These are phyloP conservation scores for Sextonia rubra DNA, from an alignment of 164 flowering plant species.

Conservation along the genomic window DNA sequence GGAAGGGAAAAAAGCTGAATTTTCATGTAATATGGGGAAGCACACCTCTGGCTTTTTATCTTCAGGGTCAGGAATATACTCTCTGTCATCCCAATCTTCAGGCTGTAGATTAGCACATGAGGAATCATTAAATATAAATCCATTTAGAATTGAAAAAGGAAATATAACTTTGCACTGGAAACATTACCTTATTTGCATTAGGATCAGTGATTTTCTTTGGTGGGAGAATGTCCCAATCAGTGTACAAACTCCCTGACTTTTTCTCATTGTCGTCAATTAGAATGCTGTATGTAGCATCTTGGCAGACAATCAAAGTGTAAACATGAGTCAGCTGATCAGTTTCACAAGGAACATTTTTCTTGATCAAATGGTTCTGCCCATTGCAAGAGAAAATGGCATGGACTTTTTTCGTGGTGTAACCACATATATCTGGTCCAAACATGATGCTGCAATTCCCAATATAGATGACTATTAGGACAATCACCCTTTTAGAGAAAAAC, in stretches of 20 bases:
- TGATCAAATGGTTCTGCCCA: constrained; percentile 68
- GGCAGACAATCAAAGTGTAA: constrained; percentile 77
- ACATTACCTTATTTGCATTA: constrained; percentile 81
- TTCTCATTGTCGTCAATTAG: constrained; percentile 86
- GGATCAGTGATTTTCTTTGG: constrained; percentile 91
- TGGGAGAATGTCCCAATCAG: constrained; percentile 87
- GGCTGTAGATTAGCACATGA: constrained; percentile 44
- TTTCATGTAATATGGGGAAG: background rate
- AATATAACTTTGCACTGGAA: background rate
- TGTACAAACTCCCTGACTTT: constrained; percentile 72
- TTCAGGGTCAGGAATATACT: constrained; percentile 84
- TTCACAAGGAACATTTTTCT: constrained; percentile 96
- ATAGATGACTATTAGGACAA: background rate
- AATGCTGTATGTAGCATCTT: constrained; percentile 92
- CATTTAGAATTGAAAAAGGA: background rate
- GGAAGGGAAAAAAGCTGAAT: background rate
- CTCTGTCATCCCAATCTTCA: constrained; percentile 95
- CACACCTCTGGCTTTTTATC: constrained; percentile 85
- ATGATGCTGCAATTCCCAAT: constrained; percentile 60
- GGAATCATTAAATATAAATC: background rate
- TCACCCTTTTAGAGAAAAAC: too few relatives aligned
- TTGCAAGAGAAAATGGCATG: constrained; percentile 76
- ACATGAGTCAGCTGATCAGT: constrained; percentile 91
- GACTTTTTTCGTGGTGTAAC: constrained; percentile 83
- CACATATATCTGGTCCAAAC: constrained; percentile 99